phyloP scores from a whole-genome alignment of 306 rosid species.

The Begonia loranthoides region DNA sequence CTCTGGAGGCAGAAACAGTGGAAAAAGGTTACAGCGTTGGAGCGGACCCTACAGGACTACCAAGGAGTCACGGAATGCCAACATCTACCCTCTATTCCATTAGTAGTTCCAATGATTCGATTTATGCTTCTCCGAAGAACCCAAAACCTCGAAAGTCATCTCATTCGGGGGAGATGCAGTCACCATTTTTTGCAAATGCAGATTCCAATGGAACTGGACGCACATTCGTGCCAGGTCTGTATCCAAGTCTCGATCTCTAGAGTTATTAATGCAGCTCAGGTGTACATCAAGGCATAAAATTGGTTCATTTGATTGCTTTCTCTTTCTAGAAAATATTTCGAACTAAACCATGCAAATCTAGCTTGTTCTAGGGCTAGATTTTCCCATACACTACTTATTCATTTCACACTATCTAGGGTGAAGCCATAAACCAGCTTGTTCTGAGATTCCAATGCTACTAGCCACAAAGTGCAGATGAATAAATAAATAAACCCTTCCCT shows the following conservation, averaged over 20 bases:
- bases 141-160: constrained; percentile 59
- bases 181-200: constrained; percentile 42
- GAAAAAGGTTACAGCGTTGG: constrained; percentile 76
- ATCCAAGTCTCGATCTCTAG: constrained; percentile 36
- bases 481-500: no score
- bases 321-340: no score
- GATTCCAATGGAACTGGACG: constrained; percentile 75
- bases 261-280: no score
- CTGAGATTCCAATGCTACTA: no score
- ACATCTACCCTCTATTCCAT: constrained; percentile 59
- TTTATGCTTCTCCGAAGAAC: constrained; percentile 61
- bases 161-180: constrained; percentile 75
- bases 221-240: constrained; percentile 31
- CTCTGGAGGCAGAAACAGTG: constrained; percentile 86
- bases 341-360: neutral
- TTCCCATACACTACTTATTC: no score
- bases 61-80: constrained; percentile 76
- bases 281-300: no score
- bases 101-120: constrained; percentile 46
- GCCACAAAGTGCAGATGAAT: no score
- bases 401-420: no score
- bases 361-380: no score
- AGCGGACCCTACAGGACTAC: constrained; percentile 72
- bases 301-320: neutral
- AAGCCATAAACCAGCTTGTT: no score